Base-by-base conservation (phyloP, 2,329 filamentous ascomycete genomes). In the Cadophora gregata region DNA sequence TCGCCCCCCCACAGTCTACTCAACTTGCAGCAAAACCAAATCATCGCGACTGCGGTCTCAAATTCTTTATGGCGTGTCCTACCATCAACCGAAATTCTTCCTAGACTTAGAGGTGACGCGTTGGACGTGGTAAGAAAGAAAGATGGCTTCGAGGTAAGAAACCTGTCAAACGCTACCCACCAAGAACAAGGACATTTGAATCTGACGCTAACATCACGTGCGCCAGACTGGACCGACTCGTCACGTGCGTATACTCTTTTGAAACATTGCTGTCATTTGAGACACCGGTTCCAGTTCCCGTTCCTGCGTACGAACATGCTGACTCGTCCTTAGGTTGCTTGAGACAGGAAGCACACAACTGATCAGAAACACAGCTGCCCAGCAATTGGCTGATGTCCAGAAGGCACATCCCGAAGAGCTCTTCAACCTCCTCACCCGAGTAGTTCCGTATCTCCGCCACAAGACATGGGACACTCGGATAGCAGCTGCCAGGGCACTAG, bases 401-500 rank as follows among this genome's bases (percentile, higher is more conserved):
- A 98, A 97, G 78, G 92, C 96, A 79, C 96, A 98, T 75, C 96
- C 96, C 0, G 95, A 99, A 80, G 96, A 99, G 79, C 84, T 99
- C 1, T 98, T 98, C 81, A 97, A 98, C 77, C 86, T 99, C 7
- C 85, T 99, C 14, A 95, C 93, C 33, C 87, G 95, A 68, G 94
- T 99, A 36, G 90, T 99, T n/a, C 95, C 96, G 0, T 99, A 97
- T 79, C 85, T 99, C 33, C 89, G 93, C 66, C 95, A 96, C 73
- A 97, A 95, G 78, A 95, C 94, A 77, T 99, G 96, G 96, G 96
- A 99, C 77, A 99, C 96, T 29, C 86, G 96, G 73, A 94, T 91
- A 68, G 96, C 96, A 63, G 92, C 96, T 56, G 93, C 95, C 73
- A 97, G 95, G 80, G 96, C 96, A 24, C 90, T 99, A 66, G 95